Percentiles rank a stretch among this genome's conserved stretches.
These are phyloP conservation scores for Brassica rapa DNA, from an alignment of 345 rosid species.

Conservation along the genomic window DNA sequence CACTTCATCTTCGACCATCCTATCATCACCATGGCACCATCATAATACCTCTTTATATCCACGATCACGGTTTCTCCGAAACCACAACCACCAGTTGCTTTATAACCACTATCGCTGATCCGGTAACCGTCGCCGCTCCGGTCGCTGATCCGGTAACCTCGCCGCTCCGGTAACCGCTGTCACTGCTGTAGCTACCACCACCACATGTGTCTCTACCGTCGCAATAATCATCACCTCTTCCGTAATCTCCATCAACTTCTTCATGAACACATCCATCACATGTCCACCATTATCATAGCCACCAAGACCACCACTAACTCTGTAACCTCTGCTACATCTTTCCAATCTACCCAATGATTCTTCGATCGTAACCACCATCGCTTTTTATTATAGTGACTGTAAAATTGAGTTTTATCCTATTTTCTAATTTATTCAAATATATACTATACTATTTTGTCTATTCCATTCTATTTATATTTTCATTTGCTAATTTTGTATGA, in stretches of 20 bases:
- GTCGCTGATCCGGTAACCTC: too few species aligned
- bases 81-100: background rate
- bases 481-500: background rate
- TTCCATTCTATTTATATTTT: background rate
- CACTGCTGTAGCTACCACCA: too few species aligned
- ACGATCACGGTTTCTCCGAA: background rate
- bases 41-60: background rate
- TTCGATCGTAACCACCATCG: background rate
- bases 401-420: background rate
- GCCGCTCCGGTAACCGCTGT: too few species aligned
- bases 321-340: background rate
- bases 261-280: background rate
- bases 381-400: background rate
- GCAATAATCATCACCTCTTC: background rate
- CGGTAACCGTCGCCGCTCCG: background rate
- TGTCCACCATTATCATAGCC: too few species aligned
- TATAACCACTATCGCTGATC: background rate
- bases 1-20: background rate
- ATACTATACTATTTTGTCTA: background rate
- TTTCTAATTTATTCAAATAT: background rate
- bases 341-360: background rate
- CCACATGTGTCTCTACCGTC: too few species aligned
- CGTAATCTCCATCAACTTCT: too few species aligned
- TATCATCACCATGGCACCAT: background rate
- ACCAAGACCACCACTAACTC: background rate